Percentiles rank a stretch among this genome's conserved stretches.
These are phyloP conservation scores for Phragmites australis DNA, from an alignment of 176 grass and related monocot genomes.

Conservation along the genomic window DNA sequence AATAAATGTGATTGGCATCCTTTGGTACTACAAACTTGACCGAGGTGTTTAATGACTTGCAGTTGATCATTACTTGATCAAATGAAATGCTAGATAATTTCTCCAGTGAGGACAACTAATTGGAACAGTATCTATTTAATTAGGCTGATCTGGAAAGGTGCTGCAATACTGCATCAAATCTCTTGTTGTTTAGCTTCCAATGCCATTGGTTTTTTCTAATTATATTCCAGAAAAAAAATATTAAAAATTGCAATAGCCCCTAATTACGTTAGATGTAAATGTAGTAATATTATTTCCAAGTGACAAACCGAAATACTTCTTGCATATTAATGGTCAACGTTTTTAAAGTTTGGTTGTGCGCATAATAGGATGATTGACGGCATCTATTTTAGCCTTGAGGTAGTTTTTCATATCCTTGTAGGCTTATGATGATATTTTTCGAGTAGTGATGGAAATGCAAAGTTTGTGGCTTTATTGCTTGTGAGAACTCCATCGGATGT, in stretches of 20 bases:
- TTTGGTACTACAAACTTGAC: background rate
- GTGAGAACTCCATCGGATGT: background rate
- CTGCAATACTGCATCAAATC: background rate
- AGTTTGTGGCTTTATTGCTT: background rate
- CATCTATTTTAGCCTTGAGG: background rate
- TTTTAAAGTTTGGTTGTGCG: background rate
- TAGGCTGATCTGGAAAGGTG: constrained; percentile 33
- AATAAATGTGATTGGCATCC: background rate
- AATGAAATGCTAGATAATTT: background rate
- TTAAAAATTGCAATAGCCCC: background rate
- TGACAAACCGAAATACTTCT: no score
- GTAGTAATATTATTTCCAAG: background rate
- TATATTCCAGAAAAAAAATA: background rate
- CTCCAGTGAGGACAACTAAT: constrained; percentile 5
- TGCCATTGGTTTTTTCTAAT: background rate
- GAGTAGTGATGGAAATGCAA: constrained; percentile 1
- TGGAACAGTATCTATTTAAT: constrained; percentile 29
- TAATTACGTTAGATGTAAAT: background rate
- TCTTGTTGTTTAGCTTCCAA: background rate
- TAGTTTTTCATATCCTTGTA: constrained; percentile 10
- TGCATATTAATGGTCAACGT: background rate
- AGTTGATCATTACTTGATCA: constrained; percentile 19
- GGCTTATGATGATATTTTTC: constrained; percentile 20
- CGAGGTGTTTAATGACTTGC: background rate
- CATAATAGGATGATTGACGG: background rate